Percentiles rank a stretch among this genome's conserved stretches.
phyloP scores from a whole-genome alignment of 2,329 filamentous ascomycete species.

The Fusarium sp. region DNA sequence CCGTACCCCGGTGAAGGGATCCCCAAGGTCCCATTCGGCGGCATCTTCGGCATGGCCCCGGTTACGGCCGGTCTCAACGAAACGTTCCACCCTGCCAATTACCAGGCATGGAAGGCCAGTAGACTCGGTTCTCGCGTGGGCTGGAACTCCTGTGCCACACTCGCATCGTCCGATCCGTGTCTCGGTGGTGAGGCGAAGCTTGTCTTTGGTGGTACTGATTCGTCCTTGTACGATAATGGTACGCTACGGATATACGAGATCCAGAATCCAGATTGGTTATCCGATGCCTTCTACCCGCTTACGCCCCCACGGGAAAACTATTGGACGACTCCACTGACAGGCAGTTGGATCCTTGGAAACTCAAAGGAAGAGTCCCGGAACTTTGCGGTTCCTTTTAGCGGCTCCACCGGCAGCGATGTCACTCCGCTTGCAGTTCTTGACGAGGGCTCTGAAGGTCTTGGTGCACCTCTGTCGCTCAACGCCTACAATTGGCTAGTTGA shows the following conservation, averaged over 20 bases:
- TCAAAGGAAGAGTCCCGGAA: conserved; percentile 1
- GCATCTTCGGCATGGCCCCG: not conserved
- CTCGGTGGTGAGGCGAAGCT: not conserved
- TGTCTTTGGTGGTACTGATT: not conserved
- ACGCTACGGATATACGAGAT: conserved; percentile 2
- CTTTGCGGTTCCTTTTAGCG: conserved; percentile 11
- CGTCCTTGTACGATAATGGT: not conserved
- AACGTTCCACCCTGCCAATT: not conserved
- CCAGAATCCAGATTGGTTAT: conserved; percentile 17
- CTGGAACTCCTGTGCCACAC: not conserved
- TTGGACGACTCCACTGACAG: conserved; percentile 7
- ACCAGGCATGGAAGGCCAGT: not conserved
- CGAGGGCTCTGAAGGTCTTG: conserved; percentile 21
- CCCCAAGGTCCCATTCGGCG: not conserved
- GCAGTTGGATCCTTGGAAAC: conserved; percentile 7
- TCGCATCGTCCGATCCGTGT: not conserved
- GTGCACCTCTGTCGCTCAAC: conserved; percentile 15
- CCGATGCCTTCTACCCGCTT: conserved; percentile 12
- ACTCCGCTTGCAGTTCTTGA: conserved; percentile 18
- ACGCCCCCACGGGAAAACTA: conserved; percentile 18
- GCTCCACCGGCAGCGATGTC: not conserved
- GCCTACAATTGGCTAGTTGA: conserved; percentile 10
- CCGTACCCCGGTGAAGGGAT: not conserved
- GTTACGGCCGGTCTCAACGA: not conserved
- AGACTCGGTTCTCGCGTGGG: not conserved